A percentile compares a stretch with the other conserved stretches of the same genome.
Conservation (phyloP, 768 basidiomycete genomes). For the Lactifluus rugatus region DNA sequence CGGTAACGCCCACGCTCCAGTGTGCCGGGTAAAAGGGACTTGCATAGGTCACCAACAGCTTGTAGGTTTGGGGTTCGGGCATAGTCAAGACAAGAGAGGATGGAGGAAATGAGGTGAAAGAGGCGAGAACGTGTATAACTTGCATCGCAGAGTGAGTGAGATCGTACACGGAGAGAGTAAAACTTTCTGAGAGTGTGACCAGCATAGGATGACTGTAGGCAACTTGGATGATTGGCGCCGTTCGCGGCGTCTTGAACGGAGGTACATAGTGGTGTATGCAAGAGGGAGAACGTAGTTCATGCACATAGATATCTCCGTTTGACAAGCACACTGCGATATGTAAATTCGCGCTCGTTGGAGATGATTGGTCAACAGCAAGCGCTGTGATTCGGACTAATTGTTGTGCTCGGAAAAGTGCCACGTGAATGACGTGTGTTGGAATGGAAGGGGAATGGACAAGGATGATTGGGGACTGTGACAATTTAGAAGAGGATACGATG, state of each 20-base stretch:
- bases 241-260: conserved; percentile 29
- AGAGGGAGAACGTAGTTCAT: conserved; percentile 39
- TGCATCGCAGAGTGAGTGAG: conserved; percentile 39
- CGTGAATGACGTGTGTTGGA: conserved; percentile 34
- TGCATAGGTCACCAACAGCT: conserved; percentile 64
- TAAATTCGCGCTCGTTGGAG: conserved; percentile 32
- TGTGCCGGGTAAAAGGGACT: conserved; percentile 73
- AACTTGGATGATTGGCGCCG: conserved; percentile 46
- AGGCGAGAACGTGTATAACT: conserved; percentile 58
- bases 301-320: conserved; percentile 57
- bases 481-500: conserved; percentile 19
- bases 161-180: conserved; percentile 66
- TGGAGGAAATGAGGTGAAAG: conserved; percentile 73
- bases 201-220: conserved; percentile 75
- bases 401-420: conserved; percentile 30
- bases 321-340: conserved; percentile 55
- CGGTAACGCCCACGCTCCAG: conserved; percentile 71
- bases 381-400: conserved; percentile 42
- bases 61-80: conserved; percentile 49
- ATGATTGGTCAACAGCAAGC: conserved; percentile 68
- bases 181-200: conserved; percentile 56
- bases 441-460: conserved; percentile 37
- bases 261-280: conserved; percentile 42
- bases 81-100: conserved; percentile 70
- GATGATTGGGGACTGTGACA: conserved; percentile 48